Evolutionary conservation across 768 basidiomycete species (phyloP), one percentile per base, ranked within the genome.

Genomic region (Gymnopilus junonius): DNA sequence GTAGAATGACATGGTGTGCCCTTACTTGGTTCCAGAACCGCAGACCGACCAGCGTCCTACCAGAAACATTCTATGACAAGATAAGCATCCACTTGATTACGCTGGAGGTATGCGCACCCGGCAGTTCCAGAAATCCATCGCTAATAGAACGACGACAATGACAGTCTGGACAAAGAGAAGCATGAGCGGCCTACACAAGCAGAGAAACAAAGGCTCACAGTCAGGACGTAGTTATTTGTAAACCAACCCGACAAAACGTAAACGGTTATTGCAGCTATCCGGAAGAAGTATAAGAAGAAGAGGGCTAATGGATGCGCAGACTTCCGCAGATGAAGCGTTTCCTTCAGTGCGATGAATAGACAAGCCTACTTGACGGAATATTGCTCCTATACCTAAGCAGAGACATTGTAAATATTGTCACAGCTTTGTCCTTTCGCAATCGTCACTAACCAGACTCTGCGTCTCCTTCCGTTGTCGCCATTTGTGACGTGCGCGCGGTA

Each of bases 91-190:
- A 15, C 20, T 34, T 7, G 1, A 53, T 1, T 15, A 12, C 7
- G 35, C 14, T 17, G n/a, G 4, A 27, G 34, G 39, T 12, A 37
- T 29, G 63, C 86, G 63, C 71, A 95, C 94, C 74, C 95, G 82
- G 67, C 94, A 95, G 70, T 97, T 98, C 97, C 97, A 99, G 75
- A 99, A 99, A 78, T 99, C 97, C 87, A 97, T 91, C 0, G 96
- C 92, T 25, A 99, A 86, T 15, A 99, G 81, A 1, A 98, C 89
- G 21, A 99, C 97, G 0, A 99, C 97, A 8, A 87, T 76, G 3
- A 99, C 96, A 25, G 95, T 97, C 82, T 83, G 51, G 6, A 20
- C 11, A 53, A 31, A 14, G 14, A 45, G 8, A n/a, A 50, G 8
- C 10, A n/a, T 48, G 43, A 29, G 55, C 54, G 29, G 7, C 17